These are phyloP conservation scores for Glaciozyma antarctica DNA, from an alignment of 768 basidiomycete genomes.

Conservation along the genomic window DNA sequence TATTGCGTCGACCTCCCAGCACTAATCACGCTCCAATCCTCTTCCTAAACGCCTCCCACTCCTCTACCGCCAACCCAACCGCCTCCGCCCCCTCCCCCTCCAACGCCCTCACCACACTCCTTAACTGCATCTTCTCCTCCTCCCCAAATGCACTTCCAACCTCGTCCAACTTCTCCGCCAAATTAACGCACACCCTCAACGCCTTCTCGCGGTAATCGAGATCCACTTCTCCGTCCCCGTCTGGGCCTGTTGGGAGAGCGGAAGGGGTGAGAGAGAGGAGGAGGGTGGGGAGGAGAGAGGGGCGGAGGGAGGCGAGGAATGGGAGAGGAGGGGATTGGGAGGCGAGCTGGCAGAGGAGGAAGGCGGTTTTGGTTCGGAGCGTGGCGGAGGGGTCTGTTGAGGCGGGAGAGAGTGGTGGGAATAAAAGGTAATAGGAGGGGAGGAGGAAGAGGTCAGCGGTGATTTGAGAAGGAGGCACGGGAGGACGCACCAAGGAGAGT, in stretches of 20 bases:
- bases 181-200: slow-evolving; percentile 27
- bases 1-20: background rate
- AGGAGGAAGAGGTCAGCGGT: background rate
- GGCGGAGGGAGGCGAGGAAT: slow-evolving; percentile 11
- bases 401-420: slow-evolving; percentile 52
- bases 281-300: slow-evolving; percentile 13
- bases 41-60: slow-evolving; percentile 27
- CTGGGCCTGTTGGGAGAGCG: slow-evolving; percentile 22
- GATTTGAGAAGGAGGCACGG: too few species aligned
- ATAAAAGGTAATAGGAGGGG: background rate
- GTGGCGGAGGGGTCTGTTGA: slow-evolving; percentile 66
- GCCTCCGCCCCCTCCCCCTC: slow-evolving; percentile 15
- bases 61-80: slow-evolving; percentile 16
- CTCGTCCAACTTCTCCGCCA: slow-evolving; percentile 9
- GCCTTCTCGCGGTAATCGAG: slow-evolving; percentile 32
- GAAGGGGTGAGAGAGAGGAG: slow-evolving; percentile 18
- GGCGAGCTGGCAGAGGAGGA: slow-evolving; percentile 64
- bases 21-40: background rate
- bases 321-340: slow-evolving; percentile 42
- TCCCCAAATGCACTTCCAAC: background rate
- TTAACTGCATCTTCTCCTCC: slow-evolving; percentile 14
- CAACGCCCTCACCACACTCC: slow-evolving; percentile 9
- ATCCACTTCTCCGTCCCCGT: slow-evolving; percentile 26
- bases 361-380: slow-evolving; percentile 67
- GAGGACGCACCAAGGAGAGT: slow-evolving; percentile 20